Conservation (phyloP, 2,329 filamentous ascomycete species). For the Ophiostoma novo-ulmi region DNA sequence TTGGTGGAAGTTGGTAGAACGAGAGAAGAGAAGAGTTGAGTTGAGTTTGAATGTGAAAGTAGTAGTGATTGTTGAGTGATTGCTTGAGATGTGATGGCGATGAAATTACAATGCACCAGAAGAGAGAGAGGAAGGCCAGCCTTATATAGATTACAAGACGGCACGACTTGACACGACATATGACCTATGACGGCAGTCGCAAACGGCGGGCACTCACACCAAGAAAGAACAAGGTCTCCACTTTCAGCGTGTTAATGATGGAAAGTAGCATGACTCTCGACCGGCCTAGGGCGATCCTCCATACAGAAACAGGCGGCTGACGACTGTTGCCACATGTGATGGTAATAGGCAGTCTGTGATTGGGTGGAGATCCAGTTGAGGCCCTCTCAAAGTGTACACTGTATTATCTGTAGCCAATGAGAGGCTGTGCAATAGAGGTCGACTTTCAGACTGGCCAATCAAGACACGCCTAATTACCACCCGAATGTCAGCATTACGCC, state of each 20-base stretch:
- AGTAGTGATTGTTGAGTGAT: background rate
- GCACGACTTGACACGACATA: background rate
- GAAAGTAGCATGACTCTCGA: background rate
- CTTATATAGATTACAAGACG: constrained; percentile 4
- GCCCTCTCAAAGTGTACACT: background rate
- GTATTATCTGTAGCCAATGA: background rate
- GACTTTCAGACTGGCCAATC: background rate
- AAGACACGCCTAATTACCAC: background rate
- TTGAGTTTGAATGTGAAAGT: background rate
- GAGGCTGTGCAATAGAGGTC: background rate
- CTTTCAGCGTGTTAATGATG: constrained; percentile 1
- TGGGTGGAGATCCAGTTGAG: constrained; percentile 19
- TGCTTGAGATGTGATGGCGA: background rate
- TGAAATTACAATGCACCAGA: background rate
- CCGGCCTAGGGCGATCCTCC: background rate
- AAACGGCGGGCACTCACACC: background rate
- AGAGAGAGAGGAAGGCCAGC: background rate
- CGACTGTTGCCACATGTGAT: constrained; percentile 21
- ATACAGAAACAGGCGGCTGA: constrained; percentile 13
- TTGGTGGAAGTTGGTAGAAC: background rate
- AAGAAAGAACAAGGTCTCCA: background rate
- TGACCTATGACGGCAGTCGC: background rate
- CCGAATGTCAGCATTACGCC: background rate
- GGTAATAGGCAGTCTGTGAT: constrained; percentile 21
- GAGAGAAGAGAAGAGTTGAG: background rate